These are phyloP conservation scores for Mycena amicta DNA, from an alignment of 768 basidiomycete species.

Conservation along the genomic window DNA sequence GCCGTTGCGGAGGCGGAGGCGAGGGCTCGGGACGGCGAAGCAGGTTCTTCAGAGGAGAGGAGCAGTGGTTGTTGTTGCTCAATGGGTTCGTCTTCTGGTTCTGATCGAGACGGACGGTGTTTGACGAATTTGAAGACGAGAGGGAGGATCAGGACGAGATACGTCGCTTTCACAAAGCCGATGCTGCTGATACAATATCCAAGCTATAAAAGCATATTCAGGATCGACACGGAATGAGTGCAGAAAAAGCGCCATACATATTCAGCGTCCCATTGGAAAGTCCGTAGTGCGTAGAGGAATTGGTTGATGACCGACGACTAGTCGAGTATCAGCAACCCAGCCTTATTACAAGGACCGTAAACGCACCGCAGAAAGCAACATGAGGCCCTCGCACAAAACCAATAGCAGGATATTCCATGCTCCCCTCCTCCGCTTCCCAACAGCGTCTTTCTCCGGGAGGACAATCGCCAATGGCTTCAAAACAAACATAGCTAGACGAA, in stretches of 20 bases:
- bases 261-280: slow-evolving; percentile 71
- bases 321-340: background rate
- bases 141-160: slow-evolving; percentile 61
- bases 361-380: slow-evolving; percentile 50
- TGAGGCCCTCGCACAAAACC: slow-evolving; percentile 53
- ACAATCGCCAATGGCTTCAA: slow-evolving; percentile 74
- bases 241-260: slow-evolving; percentile 40
- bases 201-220: slow-evolving; percentile 50
- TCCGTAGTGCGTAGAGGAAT: slow-evolving; percentile 64
- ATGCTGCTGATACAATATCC: slow-evolving; percentile 71
- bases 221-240: too few relatives aligned
- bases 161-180: slow-evolving; percentile 54
- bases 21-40: slow-evolving; percentile 7
- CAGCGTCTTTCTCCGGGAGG: slow-evolving; percentile 47
- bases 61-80: slow-evolving; percentile 20
- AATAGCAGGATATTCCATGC: slow-evolving; percentile 72
- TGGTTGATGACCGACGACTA: slow-evolving; percentile 62
- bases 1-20: slow-evolving; percentile 38
- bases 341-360: background rate
- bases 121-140: slow-evolving; percentile 56
- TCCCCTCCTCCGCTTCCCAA: slow-evolving; percentile 39
- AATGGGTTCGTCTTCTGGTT: too few relatives aligned
- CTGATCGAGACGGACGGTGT: slow-evolving; percentile 16
- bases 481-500: slow-evolving; percentile 54
- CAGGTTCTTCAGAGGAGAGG: slow-evolving; percentile 20